A percentile compares a stretch with the other conserved stretches of the same genome.
Evolutionary conservation across 768 basidiomycete genomes (phyloP).

Genomic region (Vishniacozyma victoriae): DNA sequence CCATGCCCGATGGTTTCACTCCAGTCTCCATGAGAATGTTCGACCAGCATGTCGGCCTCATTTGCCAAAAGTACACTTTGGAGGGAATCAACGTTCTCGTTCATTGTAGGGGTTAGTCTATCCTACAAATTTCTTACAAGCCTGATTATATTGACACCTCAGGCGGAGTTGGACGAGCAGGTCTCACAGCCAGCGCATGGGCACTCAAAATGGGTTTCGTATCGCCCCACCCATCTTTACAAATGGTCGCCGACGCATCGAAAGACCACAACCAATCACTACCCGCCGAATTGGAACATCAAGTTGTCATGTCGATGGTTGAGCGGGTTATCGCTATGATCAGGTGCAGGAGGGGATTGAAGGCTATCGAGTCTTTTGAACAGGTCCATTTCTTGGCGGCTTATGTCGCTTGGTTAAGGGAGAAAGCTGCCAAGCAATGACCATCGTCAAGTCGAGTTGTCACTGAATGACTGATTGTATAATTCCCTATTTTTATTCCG

Average conservation of each 20-base stretch:
- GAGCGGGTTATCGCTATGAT: conserved; percentile 69
- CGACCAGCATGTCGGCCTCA: conserved; percentile 60
- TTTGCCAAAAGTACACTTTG: conserved; percentile 69
- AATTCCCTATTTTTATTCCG: too few species aligned
- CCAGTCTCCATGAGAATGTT: conserved; percentile 59
- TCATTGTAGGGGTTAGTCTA: conserved; percentile 69
- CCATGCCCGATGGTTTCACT: conserved; percentile 81
- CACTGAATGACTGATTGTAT: too few species aligned
- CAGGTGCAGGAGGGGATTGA: conserved; percentile 68
- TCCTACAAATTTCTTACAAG: background rate
- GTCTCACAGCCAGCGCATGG: conserved; percentile 88
- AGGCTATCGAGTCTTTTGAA: conserved; percentile 90
- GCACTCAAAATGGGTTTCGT: conserved; percentile 82
- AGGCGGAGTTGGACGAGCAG: conserved; percentile 81
- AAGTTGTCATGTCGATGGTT: conserved; percentile 58
- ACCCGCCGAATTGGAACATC: conserved; percentile 38
- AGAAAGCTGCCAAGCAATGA: conserved; percentile 4
- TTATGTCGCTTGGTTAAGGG: conserved; percentile 40
- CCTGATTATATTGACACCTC: too few species aligned
- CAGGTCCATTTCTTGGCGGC: conserved; percentile 57
- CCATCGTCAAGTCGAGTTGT: too few species aligned
- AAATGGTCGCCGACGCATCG: background rate
- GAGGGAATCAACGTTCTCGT: conserved; percentile 66
- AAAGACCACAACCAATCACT: background rate
- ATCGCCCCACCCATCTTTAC: conserved; percentile 56